Base-by-base conservation (phyloP, 179 eudicot species). In the Beta macrorhiza region DNA sequence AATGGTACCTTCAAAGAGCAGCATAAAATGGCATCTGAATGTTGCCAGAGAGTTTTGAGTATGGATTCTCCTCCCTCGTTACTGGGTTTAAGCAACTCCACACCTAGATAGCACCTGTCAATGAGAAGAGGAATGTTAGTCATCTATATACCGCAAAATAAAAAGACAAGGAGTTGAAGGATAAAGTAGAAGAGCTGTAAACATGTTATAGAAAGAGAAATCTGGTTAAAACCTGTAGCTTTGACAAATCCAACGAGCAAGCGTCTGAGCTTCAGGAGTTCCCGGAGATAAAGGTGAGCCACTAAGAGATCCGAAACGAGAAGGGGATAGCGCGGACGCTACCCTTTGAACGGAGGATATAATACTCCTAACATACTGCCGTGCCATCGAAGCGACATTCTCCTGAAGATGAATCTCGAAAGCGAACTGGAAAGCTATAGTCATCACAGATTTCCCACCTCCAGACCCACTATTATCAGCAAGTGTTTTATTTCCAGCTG, bases 201-300 rank as follows among this genome's bases (percentile, higher is more conserved):
- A 37, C 42, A 37, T 37, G 42, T 37, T 37, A 37, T 0, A 37
- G 42, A 37, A 37, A 37, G 42, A 37, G 42, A 37, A 49, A 49
- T 49, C 1, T 16, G 63, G 67, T 47, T 78, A 85, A 69, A 78
- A 89, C 99, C 97, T 91, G 79, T 96, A 94, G 88, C 99, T 96
- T 77, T 94, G 97, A 84, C 89, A 90, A 84, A 96, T 92, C 99
- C 99, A 96, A 80, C 92, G 91, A 73, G 99, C 89, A 20, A 96
- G 93, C 0, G 97, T 96, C 64, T 90, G 84, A 67, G 97, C 97
- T 86, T 96, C 99, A 17, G 97, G 98, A 76, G 93, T 86, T 42
- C 92, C 91, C n/a, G 92, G 84, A 72, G 97, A 87, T 5, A 89
- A 85, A 44, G 93, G 88, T 16, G 92, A 92, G 67, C 87, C 79